These are phyloP conservation scores for Cardiosporidium cionae DNA, from an alignment of 169 alveolate genomes.

Conservation along the genomic window DNA sequence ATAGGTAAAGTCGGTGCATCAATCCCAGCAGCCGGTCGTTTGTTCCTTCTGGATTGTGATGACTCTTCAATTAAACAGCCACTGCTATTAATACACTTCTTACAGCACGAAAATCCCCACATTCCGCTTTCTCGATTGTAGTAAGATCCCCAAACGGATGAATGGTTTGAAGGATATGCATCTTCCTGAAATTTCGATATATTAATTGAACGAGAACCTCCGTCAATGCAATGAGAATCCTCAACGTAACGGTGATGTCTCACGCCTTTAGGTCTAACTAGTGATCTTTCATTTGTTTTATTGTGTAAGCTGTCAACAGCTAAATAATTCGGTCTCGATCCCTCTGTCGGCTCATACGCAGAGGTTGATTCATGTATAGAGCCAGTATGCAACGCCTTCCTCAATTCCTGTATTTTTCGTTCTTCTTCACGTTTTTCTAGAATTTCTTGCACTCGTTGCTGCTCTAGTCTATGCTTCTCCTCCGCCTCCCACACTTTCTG, in stretches of 20 bases:
- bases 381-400: slow-evolving; percentile 62
- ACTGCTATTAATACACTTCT: not conserved
- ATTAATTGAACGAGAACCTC: not conserved
- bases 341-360: not conserved
- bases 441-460: slow-evolving; percentile 78
- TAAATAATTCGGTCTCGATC: not conserved
- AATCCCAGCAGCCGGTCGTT: no score
- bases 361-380: not conserved
- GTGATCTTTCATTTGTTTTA: not conserved
- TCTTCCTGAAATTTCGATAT: not conserved
- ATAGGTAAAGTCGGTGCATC: no score
- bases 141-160: not conserved
- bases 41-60: no score
- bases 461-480: slow-evolving; percentile 80
- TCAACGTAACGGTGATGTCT: not conserved
- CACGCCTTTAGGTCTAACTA: not conserved
- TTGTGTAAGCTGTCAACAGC: not conserved
- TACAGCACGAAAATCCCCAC: not conserved
- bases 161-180: not conserved
- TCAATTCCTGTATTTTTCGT: slow-evolving; percentile 78
- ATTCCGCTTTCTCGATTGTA: not conserved
- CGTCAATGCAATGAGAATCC: not conserved
- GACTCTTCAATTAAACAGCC: no score
- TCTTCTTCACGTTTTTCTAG: slow-evolving; percentile 88
- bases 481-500: slow-evolving; percentile 94